Base-by-base conservation (phyloP, 2,329 filamentous ascomycete genomes). In the Aspergillus aculeatus region DNA sequence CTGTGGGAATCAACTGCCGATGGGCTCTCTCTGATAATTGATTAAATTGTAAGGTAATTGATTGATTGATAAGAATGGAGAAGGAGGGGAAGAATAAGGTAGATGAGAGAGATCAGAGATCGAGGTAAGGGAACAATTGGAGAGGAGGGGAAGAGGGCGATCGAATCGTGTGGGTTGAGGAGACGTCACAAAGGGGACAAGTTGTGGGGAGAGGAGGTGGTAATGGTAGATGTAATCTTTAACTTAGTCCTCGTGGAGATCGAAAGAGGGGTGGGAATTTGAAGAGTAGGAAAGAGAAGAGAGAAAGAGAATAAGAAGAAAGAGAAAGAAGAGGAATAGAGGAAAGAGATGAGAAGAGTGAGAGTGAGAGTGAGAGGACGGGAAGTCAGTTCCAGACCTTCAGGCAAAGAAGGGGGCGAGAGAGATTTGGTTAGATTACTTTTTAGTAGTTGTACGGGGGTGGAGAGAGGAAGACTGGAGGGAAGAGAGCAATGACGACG, bases 81-180 rank as follows among this genome's bases (percentile, higher is more conserved):
- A 41, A 35, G 57, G 48, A 54, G 53, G 35, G 41, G 47, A 41
- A 47, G 52, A 52, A 50, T 50, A 54, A 53, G 54, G 44, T 54
- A 57, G 52, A 57, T 35, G 50, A 50, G 58, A 59, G 62, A 23
- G 31, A 52, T 10, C 29, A 52, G 50, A 44, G 38, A 44, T 44
- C 38, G 38, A 35, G 26, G 63, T 56, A 57, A 57, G 41, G 56
- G 41, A 62, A 58, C 51, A 41, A 56, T 50, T 59, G 47, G 54
- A 61, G 61, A 19, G 38, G 38, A 49, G 32, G 32, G 32, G 32
- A 16, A 35, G 14, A 35, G 56, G 54, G 23, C 41, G 50, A 62
- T 49, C 50, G 52, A 49, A 58, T 62, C 53, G 54, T 44, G 38
- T 44, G 38, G 38, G 16, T 44, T 44, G 38, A 19, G 16, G 38